Conservation (phyloP, 257 asterid genomes). For the Forsythia suspensa region DNA sequence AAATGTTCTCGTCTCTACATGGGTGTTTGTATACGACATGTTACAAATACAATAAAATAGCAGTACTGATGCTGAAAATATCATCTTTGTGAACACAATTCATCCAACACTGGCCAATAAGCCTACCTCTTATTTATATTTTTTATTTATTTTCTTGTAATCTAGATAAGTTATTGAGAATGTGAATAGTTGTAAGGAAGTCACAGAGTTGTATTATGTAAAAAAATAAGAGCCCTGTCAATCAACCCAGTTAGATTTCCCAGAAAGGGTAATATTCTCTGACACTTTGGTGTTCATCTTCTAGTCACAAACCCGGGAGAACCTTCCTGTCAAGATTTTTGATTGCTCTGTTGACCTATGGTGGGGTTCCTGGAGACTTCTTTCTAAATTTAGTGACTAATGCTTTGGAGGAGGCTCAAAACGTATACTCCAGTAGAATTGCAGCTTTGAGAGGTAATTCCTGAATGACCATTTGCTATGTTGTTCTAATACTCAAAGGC, state of each 20-base stretch:
- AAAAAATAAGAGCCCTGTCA: slow-evolving; percentile 3
- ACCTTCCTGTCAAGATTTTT: slow-evolving; percentile 52
- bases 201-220: slow-evolving; percentile 6
- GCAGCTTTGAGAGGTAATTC: slow-evolving; percentile 72
- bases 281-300: slow-evolving; percentile 27
- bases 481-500: not conserved
- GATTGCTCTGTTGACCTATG: slow-evolving; percentile 74
- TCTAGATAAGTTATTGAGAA: not conserved
- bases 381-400: slow-evolving; percentile 47
- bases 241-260: slow-evolving; percentile 1
- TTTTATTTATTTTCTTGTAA: not conserved
- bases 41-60: too few relatives aligned
- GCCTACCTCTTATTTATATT: not conserved
- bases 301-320: slow-evolving; percentile 66
- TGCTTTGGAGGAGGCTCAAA: slow-evolving; percentile 58
- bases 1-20: too few relatives aligned
- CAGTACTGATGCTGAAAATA: too few relatives aligned
- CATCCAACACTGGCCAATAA: too few relatives aligned
- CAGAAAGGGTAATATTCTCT: slow-evolving; percentile 17
- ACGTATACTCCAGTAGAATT: slow-evolving; percentile 41
- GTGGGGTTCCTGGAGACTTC: slow-evolving; percentile 65
- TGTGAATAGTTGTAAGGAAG: not conserved
- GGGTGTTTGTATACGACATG: too few relatives aligned
- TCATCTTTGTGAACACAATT: too few relatives aligned
- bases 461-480: not conserved